phyloP scores from a whole-genome alignment of 2,329 filamentous ascomycete species.

The Hypomyces rosellus region DNA sequence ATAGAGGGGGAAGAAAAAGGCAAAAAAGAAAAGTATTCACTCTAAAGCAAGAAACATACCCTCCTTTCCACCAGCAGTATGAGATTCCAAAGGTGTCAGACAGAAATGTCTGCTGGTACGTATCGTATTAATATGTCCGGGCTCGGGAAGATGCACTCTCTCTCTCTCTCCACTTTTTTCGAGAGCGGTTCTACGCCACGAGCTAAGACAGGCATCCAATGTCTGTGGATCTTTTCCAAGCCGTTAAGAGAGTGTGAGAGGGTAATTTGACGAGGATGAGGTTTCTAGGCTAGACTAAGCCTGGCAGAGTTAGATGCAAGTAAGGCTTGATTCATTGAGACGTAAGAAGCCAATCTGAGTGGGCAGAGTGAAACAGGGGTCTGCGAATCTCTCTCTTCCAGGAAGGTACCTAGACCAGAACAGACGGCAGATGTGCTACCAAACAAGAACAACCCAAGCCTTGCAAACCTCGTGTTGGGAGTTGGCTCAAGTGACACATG shows the following conservation, averaged over 20 bases:
- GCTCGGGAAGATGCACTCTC: neutral
- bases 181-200: neutral
- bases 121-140: neutral
- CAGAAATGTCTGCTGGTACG: neutral
- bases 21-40: neutral
- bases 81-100: neutral
- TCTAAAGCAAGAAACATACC: neutral
- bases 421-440: too few relatives aligned
- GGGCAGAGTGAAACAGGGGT: neutral
- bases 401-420: too few relatives aligned
- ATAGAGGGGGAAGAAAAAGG: neutral
- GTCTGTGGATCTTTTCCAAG: neutral
- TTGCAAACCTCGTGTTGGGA: too few relatives aligned
- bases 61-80: neutral
- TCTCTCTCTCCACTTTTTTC: neutral
- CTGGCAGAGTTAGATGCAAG: too few relatives aligned
- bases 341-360: neutral
- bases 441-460: too few relatives aligned
- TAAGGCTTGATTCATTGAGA: too few relatives aligned
- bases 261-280: neutral
- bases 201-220: neutral
- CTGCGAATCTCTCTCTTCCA: too few relatives aligned
- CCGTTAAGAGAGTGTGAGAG: neutral
- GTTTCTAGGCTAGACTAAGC: too few relatives aligned
- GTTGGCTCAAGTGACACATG: too few relatives aligned